phyloP scores from a whole-genome alignment of 345 rosid genomes.

The Eucalyptus leucophloia region DNA sequence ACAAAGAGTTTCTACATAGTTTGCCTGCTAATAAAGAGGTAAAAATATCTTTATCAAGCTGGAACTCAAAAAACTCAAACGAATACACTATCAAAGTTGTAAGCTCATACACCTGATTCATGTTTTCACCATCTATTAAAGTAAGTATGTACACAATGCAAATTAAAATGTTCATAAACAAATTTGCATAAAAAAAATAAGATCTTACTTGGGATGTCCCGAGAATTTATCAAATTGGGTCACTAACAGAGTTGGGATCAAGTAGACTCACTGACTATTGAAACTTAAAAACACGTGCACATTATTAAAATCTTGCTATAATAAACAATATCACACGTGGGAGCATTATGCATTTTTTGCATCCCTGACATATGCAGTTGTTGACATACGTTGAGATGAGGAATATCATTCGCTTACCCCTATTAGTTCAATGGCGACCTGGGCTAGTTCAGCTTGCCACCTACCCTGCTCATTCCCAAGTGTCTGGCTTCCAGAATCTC shows the following conservation, averaged over 20 bases:
- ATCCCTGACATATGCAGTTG: background rate
- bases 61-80: background rate
- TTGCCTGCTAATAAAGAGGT: background rate
- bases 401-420: slow-evolving; percentile 30
- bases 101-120: background rate
- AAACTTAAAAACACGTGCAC: background rate
- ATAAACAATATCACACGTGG: background rate
- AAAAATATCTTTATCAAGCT: background rate
- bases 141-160: background rate
- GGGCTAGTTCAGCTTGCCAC: slow-evolving; percentile 96
- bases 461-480: slow-evolving; percentile 77
- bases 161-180: background rate
- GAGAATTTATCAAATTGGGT: background rate
- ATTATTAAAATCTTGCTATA: background rate
- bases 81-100: background rate
- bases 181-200: background rate
- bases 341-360: background rate
- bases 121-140: background rate
- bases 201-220: background rate
- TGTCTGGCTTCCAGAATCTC: slow-evolving; percentile 79
- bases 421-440: slow-evolving; percentile 93
- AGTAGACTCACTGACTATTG: background rate
- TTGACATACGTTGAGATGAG: background rate
- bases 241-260: background rate
- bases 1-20: background rate